phyloP scores from a whole-genome alignment of 2,329 filamentous ascomycete genomes.

The Stenocarpella maydis region DNA sequence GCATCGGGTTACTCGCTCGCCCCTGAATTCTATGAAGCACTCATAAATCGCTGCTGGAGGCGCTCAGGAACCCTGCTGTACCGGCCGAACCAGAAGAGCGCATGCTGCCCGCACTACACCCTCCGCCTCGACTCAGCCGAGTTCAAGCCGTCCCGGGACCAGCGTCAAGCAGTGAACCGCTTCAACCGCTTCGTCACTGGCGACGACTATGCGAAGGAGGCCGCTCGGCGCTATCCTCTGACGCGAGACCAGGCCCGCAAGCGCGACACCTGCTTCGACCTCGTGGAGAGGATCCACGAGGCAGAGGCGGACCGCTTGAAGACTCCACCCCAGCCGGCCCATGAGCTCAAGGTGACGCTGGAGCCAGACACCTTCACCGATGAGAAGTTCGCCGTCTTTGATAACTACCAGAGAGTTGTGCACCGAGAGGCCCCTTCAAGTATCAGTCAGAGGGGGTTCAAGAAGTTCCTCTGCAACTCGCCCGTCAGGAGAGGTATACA shows the following conservation, averaged over 20 bases:
- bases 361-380: conserved; percentile 76
- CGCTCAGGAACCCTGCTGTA: conserved; percentile 77
- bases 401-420: conserved; percentile 78
- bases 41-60: conserved; percentile 81
- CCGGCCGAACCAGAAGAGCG: conserved; percentile 77
- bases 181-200: conserved; percentile 76
- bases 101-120: conserved; percentile 93
- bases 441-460: conserved; percentile 70
- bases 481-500: conserved; percentile 62
- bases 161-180: conserved; percentile 77
- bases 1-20: conserved; percentile 67
- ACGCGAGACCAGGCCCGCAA: conserved; percentile 71
- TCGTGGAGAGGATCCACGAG: conserved; percentile 74
- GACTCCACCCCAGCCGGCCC: conserved; percentile 69
- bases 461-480: conserved; percentile 77
- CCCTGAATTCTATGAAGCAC: conserved; percentile 72
- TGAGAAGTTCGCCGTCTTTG: conserved; percentile 77
- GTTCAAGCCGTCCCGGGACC: conserved; percentile 74
- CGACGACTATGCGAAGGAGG: conserved; percentile 70
- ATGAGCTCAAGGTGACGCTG: conserved; percentile 73
- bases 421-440: conserved; percentile 71
- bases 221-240: conserved; percentile 69
- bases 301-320: conserved; percentile 65
- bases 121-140: conserved; percentile 73
- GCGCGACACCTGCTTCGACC: conserved; percentile 72